These are phyloP conservation scores for Cerioporus squamosus DNA, from an alignment of 1,284 basidiomycete species.

Conservation along the genomic window DNA sequence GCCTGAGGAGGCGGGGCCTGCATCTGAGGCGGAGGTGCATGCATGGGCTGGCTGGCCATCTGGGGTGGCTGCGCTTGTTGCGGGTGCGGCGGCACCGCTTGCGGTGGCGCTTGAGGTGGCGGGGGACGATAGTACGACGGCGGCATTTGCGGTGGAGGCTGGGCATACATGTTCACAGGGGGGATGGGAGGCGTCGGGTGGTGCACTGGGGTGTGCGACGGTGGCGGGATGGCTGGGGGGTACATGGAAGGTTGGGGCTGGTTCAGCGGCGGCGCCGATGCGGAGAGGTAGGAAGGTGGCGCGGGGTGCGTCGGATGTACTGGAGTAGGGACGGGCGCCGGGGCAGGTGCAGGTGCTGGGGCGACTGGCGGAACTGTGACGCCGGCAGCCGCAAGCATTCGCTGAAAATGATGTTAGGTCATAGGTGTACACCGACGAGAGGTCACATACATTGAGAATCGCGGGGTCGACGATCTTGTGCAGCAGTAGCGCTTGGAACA, in stretches of 20 bases:
- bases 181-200: conserved; percentile 34
- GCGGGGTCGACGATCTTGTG: conserved; percentile 94
- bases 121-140: conserved; percentile 48
- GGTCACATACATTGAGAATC: conserved; percentile 66
- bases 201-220: conserved; percentile 32
- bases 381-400: conserved; percentile 61
- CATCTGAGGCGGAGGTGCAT: conserved; percentile 9
- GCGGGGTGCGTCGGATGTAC: conserved; percentile 28
- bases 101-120: conserved; percentile 26
- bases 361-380: conserved; percentile 24
- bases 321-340: conserved; percentile 30
- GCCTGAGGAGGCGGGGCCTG: conserved; percentile 4
- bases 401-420: conserved; percentile 37
- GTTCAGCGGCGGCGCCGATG: conserved; percentile 34
- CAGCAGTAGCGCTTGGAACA: conserved; percentile 94
- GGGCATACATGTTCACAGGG: conserved; percentile 28
- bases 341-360: conserved; percentile 29
- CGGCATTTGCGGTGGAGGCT: conserved; percentile 42
- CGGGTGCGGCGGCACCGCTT: conserved; percentile 24
- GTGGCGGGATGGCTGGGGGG: conserved; percentile 12
- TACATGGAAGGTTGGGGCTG: conserved; percentile 19
- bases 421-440: not conserved
- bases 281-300: conserved; percentile 40
- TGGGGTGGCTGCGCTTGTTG: conserved; percentile 34
- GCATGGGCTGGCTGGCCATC: conserved; percentile 26